phyloP scores from a whole-genome alignment of 805 yeast genomes.

The Candida ovalis region DNA sequence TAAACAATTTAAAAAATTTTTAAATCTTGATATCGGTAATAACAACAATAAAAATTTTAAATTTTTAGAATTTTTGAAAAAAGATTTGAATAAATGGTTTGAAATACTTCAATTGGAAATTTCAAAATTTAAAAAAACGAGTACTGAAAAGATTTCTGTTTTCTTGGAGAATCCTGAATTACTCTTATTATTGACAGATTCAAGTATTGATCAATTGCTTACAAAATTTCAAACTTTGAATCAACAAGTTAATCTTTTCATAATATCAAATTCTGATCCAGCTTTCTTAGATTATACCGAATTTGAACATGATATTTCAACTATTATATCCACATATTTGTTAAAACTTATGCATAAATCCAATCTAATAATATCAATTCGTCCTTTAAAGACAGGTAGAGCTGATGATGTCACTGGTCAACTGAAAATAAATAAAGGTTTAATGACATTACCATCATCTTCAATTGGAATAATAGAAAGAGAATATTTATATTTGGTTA shows the following conservation, averaged over 20 bases:
- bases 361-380: slow-evolving; percentile 48
- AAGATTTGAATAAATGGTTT: slow-evolving; percentile 32
- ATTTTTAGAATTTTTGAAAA: slow-evolving; percentile 38
- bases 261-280: slow-evolving; percentile 20
- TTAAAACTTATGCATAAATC: slow-evolving; percentile 48
- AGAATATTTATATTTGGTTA: slow-evolving; percentile 58
- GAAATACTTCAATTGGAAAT: slow-evolving; percentile 7
- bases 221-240: slow-evolving; percentile 16
- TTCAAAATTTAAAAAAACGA: slow-evolving; percentile 14
- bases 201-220: slow-evolving; percentile 12
- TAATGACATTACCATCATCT: slow-evolving; percentile 23
- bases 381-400: slow-evolving; percentile 73
- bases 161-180: slow-evolving; percentile 30
- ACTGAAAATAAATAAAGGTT: slow-evolving; percentile 56
- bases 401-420: slow-evolving; percentile 82
- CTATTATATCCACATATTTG: slow-evolving; percentile 44
- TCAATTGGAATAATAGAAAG: slow-evolving; percentile 42
- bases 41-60: slow-evolving; percentile 30
- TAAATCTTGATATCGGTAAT: slow-evolving; percentile 31
- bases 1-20: slow-evolving; percentile 33
- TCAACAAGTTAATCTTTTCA: slow-evolving; percentile 19
- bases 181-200: slow-evolving; percentile 17
- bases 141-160: slow-evolving; percentile 13
- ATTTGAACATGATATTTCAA: slow-evolving; percentile 17
- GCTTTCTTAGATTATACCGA: slow-evolving; percentile 19